Evolutionary conservation across 192 early-diverging fungal genomes (phyloP), one percentile per base, ranked within the genome.

Genomic region (Podila horticola): DNA sequence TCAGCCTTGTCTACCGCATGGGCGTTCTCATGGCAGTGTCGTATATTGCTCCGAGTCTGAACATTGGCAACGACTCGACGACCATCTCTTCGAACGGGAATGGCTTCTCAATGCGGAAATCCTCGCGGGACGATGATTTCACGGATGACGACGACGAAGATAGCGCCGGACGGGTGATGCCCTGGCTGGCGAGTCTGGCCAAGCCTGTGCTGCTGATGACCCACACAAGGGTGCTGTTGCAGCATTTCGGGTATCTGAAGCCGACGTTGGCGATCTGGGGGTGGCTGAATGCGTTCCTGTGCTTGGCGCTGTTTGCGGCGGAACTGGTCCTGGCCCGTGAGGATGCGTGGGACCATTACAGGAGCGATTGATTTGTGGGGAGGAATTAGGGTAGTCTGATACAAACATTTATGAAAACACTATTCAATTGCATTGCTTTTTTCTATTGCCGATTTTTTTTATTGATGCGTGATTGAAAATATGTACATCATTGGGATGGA

Each of bases 191-290:
- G 17, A 71, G 69, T 64, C 59, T 79, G 58, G 75, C 75, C 9
- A 79, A 79, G 38, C 75, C 75, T 22, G 75, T 79, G 6, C 30
- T 79, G n/a, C 38, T 79, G 49, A 79, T 79, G 75, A 79, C 75
- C n/a, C 69, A 79, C 51, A 79, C 75, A 5, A 64, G 75, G 4
- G 66, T 79, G 19, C 51, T 79, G n/a, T 22, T 79, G 31, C 75
- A 79, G 17, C 66, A 79, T 38, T 79, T 79, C 64, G 75, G 75
- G 22, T 79, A 79, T 36, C 28, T 71, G 33, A 71, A 62, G 26
- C 75, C 75, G 26, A 64, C 75, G 6, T 24, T 79, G 31, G 75
- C 75, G 34, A 71, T 79, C 30, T 79, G 75, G 75, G 75, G 75
- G 6, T 79, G 75, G 75, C 38, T 79, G 45, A 79, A 79, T 34